These are phyloP conservation scores for Neofusicoccum parvum DNA, from an alignment of 2,329 filamentous ascomycete species.

Conservation along the genomic window DNA sequence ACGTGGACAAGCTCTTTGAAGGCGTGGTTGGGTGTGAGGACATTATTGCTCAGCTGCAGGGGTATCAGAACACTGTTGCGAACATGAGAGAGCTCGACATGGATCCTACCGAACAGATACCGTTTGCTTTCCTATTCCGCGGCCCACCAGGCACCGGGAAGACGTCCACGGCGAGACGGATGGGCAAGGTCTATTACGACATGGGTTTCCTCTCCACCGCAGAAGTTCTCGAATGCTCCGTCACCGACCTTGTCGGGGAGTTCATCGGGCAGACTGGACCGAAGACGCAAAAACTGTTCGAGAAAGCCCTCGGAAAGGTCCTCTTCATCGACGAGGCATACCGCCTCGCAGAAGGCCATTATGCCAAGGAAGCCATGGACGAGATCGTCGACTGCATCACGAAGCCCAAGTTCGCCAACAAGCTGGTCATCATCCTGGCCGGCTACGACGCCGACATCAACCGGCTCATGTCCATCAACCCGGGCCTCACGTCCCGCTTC, in stretches of 20 bases:
- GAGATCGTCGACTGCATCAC: conserved; percentile 57
- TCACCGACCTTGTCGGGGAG: conserved; percentile 68
- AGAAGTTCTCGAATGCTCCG: conserved; percentile 67
- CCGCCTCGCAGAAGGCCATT: conserved; percentile 59
- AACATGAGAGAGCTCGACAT: conserved; percentile 55
- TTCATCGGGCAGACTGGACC: conserved; percentile 72
- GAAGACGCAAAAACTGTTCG: conserved; percentile 62
- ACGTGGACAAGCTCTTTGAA: conserved; percentile 58
- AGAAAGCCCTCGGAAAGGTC: conserved; percentile 65
- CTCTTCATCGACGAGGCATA: conserved; percentile 76
- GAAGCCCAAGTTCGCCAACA: conserved; percentile 59
- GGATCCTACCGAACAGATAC: conserved; percentile 61
- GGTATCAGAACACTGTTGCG: conserved; percentile 56
- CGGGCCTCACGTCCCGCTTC: conserved; percentile 66
- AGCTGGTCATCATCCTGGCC: conserved; percentile 68
- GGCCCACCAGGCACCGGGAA: conserved; percentile 71
- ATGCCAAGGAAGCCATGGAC: conserved; percentile 59
- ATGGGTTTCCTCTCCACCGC: conserved; percentile 66
- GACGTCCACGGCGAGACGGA: conserved; percentile 71
- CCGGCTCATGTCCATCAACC: conserved; percentile 61
- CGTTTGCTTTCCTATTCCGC: conserved; percentile 70
- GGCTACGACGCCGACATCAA: conserved; percentile 71
- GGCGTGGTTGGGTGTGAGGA: conserved; percentile 61
- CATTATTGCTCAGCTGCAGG: conserved; percentile 56
- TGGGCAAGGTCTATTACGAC: conserved; percentile 76